Evolutionary conservation across 106 monocot genomes (phyloP).

Genomic region (Dendrobium nobile): DNA sequence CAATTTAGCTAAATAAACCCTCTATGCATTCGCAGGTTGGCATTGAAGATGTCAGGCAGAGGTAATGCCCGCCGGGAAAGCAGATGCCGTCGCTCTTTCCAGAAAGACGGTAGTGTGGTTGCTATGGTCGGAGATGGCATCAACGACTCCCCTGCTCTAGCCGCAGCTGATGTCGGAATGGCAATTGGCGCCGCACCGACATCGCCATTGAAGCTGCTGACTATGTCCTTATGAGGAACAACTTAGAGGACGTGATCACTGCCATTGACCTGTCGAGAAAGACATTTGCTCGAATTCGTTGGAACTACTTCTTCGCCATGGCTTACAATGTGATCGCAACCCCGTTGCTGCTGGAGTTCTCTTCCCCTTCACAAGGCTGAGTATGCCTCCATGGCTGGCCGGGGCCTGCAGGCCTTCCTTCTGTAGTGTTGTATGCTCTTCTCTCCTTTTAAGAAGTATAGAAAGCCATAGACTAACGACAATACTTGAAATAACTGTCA

Average conservation of each 20-base stretch:
- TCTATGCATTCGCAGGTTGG: conserved; percentile 44
- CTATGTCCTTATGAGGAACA: conserved; percentile 81
- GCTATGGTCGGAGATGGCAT: conserved; percentile 98
- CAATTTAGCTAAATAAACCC: not conserved
- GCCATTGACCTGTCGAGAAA: conserved; percentile 94
- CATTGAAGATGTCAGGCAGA: conserved; percentile 86
- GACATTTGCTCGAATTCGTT: conserved; percentile 72
- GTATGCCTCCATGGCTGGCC: conserved; percentile 88
- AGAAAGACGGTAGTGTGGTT: conserved; percentile 56
- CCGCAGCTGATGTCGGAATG: conserved; percentile 86
- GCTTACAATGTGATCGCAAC: conserved; percentile 70
- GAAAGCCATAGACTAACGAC: conserved; percentile 83
- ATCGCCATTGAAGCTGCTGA: conserved; percentile 92
- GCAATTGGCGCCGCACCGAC: conserved; percentile 89
- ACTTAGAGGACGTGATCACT: conserved; percentile 86
- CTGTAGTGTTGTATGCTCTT: conserved; percentile 94
- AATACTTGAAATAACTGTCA: conserved; percentile 84
- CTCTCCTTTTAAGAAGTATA: conserved; percentile 83
- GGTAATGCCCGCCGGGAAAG: conserved; percentile 88
- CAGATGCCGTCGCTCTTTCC: conserved; percentile 56
- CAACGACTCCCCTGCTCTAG: conserved; percentile 93
- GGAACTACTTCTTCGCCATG: conserved; percentile 89
- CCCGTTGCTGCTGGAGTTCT: conserved; percentile 84
- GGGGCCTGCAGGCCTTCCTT: conserved; percentile 89
- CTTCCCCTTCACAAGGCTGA: conserved; percentile 61